Percentiles rank a stretch among this genome's conserved stretches.
These are phyloP conservation scores for Lipomyces chichibuensis DNA, from an alignment of 805 yeast species.

Conservation along the genomic window DNA sequence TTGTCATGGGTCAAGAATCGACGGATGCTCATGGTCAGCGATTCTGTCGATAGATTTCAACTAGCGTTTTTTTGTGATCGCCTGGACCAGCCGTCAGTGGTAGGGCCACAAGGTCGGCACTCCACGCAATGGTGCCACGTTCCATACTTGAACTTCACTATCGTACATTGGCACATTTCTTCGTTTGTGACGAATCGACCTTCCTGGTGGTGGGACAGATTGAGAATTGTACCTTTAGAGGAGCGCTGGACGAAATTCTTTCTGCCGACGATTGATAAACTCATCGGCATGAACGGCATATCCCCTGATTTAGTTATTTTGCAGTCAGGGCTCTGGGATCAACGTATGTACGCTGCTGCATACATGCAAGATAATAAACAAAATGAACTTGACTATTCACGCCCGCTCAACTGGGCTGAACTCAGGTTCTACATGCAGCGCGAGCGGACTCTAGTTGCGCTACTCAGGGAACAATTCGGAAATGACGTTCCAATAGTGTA, in stretches of 20 bases:
- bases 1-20: slow-evolving; percentile 11
- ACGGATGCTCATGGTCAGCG: slow-evolving; percentile 19
- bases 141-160: slow-evolving; percentile 25
- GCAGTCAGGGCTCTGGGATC: slow-evolving; percentile 26
- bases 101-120: slow-evolving; percentile 10
- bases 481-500: slow-evolving; percentile 17
- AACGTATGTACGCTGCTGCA: neutral
- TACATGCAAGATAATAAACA: too few species aligned
- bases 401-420: slow-evolving; percentile 13
- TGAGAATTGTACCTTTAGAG: slow-evolving; percentile 11
- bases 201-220: slow-evolving; percentile 28
- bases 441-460: neutral
- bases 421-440: slow-evolving; percentile 20
- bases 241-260: slow-evolving; percentile 12
- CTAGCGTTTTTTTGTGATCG: neutral
- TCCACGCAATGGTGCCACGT: slow-evolving; percentile 26
- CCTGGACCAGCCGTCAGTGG: neutral
- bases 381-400: neutral
- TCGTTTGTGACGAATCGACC: slow-evolving; percentile 19
- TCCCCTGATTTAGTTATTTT: slow-evolving; percentile 17
- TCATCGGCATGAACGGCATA: slow-evolving; percentile 12
- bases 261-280: slow-evolving; percentile 4
- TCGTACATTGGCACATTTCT: slow-evolving; percentile 32
- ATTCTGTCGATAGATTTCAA: slow-evolving; percentile 17
- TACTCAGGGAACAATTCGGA: slow-evolving; percentile 8